Evolutionary conservation across 108 stramenopile species (phyloP), one percentile per base, ranked within the genome.

Genomic region (Skeletonema menzelii): DNA sequence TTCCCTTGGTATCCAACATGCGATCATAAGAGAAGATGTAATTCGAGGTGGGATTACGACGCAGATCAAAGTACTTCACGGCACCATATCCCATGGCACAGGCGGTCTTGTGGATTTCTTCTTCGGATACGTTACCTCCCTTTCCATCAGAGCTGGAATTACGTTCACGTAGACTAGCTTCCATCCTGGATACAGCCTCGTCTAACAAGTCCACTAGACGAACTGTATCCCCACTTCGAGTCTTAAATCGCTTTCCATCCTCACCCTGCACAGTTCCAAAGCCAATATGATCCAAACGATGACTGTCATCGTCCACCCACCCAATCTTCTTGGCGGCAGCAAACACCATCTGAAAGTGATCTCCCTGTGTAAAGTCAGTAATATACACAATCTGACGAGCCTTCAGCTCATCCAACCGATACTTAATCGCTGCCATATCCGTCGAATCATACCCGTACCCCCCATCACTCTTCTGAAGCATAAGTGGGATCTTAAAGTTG

Each of bases 381-480:
- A 99, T 93, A 83, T 91, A 96, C 62, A 99, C 92, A 69, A 98
- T 77, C 37, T 97, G 92, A 30, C 91, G 75, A 15, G 94, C 91
- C 47, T 82, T 82, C 42, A 99, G 63, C 15, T 85, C 83, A 14
- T 77, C 31, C 46, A 98, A 55, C 38, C 99, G 94, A 77, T 99
- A 96, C 73, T 94, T 94, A 63, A 99, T 80, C 30, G 99, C 99
- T 2, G 99, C 96, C 94, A 98, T 96, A 84, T 99, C 99, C 40
- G 99, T 99, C 31, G 93, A 93, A 84, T 99, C 99, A 82, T 99
- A 99, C 20, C 99, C 98, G 73, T 86, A 99, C 38, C 99, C 99
- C 20, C 98, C 98, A 82, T 99, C 99, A 15, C 87, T 85, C 87
- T 99, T 99, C 75, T 96, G 96, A 27, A 99, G 79, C 91, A 99